Evolutionary conservation across 1,284 basidiomycete genomes (phyloP).

Genomic region (Microbotryum intermedium): DNA sequence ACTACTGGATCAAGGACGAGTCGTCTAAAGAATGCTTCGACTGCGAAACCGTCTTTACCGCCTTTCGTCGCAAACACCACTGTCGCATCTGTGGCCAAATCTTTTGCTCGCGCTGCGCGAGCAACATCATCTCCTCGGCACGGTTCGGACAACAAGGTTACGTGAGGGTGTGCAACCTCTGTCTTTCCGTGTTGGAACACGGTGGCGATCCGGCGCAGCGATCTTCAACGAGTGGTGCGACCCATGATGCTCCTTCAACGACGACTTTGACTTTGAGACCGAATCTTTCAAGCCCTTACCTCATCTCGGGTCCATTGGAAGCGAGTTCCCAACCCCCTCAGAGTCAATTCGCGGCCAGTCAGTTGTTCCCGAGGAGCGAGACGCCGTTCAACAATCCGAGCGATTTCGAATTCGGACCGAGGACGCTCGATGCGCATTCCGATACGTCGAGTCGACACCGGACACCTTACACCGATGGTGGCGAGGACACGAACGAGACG

Average conservation of each 20-base stretch:
- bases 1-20: constrained; percentile 98
- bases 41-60: constrained; percentile 81
- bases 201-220: constrained; percentile 46
- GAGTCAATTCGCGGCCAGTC: constrained; percentile 79
- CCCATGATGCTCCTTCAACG: neutral
- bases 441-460: no score
- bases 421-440: no score
- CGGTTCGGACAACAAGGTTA: constrained; percentile 79
- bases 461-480: no score
- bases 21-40: constrained; percentile 92
- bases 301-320: constrained; percentile 40
- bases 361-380: constrained; percentile 57
- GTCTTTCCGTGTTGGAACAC: constrained; percentile 65
- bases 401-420: no score
- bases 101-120: constrained; percentile 88
- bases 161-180: constrained; percentile 89
- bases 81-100: constrained; percentile 56
- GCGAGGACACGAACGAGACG: neutral
- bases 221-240: constrained; percentile 10
- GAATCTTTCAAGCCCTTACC: constrained; percentile 56
- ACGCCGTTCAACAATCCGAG: constrained; percentile 40
- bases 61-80: constrained; percentile 89
- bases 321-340: constrained; percentile 46
- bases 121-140: constrained; percentile 93
- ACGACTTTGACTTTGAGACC: constrained; percentile 42